Base-by-base conservation (phyloP, 2,329 filamentous ascomycete genomes). In the Stagonosporopsis chrysanthemi region DNA sequence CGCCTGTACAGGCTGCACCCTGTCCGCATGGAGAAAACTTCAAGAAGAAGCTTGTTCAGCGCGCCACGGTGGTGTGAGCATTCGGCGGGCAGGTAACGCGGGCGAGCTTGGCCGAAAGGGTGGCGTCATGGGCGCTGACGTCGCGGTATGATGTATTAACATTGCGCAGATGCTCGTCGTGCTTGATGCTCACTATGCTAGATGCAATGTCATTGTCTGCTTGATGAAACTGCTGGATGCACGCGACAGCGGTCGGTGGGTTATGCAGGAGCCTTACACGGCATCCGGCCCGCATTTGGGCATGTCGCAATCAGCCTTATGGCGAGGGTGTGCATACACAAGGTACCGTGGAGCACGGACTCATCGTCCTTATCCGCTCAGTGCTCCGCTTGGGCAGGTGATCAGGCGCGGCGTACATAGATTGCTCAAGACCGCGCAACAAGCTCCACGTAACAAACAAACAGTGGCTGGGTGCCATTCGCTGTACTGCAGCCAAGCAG, bases 61-160 rank as follows among this genome's bases (percentile, higher is more conserved):
- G 29, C 42, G 24, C 41, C 42, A 38, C 17, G 19, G 29, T 42
- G 31, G 24, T 26, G 29, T 42, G 31, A 33, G n/a, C 33, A 40
- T 49, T 44, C 31, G 29, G 31, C 41, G 55, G 55, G 55, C 39
- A 58, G 22, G 24, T 58, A 38, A 50, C 22, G 39, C 55, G 55
- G 55, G 55, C 55, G 55, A 58, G 26, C 49, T 53, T 58, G 39
- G 50, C 49, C 55, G 55, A n/a, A 45, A 49, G 46, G 28, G 33
- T 28, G 41, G 23, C 23, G 22, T 23, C 35, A 42, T 47, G 22
- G 17, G n/a, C 22, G 15, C 43, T 51, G 48, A 52, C 43, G 53
- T 52, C 23, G 35, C n/a, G 1, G 1, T 19, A 19, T 14, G 9
- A n/a, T n/a, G 29, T 52, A 41, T 7, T 12, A 12, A 44, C 4